Percentiles rank a stretch among this genome's conserved stretches.
phyloP scores from a whole-genome alignment of 2,329 filamentous ascomycete genomes.

The Rosellinia necatrix region DNA sequence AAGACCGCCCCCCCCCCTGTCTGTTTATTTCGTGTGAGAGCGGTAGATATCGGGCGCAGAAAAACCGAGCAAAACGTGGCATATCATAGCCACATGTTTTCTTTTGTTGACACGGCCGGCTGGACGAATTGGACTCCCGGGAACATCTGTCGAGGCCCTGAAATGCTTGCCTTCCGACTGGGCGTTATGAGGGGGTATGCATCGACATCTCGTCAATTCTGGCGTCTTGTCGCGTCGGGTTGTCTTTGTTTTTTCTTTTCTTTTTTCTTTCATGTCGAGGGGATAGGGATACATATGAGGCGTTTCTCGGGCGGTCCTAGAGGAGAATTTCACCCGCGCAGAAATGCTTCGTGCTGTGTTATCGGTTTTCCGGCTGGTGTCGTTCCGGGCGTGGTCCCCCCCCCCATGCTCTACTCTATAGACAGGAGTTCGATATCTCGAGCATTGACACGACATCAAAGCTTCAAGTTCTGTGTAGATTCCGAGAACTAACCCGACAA shows the following conservation, averaged over 20 bases:
- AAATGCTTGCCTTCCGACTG: too few relatives aligned
- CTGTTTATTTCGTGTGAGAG: too few relatives aligned
- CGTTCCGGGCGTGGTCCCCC: neutral
- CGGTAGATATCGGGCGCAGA: too few relatives aligned
- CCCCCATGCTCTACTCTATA: neutral
- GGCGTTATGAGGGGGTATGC: conserved; percentile 14
- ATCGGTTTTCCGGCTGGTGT: conserved; percentile 12
- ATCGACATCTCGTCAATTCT: conserved; percentile 8
- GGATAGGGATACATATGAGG: conserved; percentile 18
- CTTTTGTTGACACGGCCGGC: conserved; percentile 12
- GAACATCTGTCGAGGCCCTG: too few relatives aligned
- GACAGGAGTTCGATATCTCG: neutral
- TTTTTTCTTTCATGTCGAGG: neutral
- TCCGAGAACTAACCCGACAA: neutral
- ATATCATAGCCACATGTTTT: conserved; percentile 6
- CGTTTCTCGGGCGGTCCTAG: conserved; percentile 18
- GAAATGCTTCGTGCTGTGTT: conserved; percentile 3
- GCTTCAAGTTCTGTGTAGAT: neutral
- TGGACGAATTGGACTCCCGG: conserved; percentile 2
- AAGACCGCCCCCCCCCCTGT: neutral
- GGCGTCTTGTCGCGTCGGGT: conserved; percentile 1
- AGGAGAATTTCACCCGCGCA: conserved; percentile 6
- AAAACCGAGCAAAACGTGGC: too few relatives aligned
- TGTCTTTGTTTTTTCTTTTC: neutral
- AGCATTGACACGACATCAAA: neutral